Evolutionary conservation across 2,329 filamentous ascomycete species (phyloP).

Genomic region (Albifimbria verrucaria): DNA sequence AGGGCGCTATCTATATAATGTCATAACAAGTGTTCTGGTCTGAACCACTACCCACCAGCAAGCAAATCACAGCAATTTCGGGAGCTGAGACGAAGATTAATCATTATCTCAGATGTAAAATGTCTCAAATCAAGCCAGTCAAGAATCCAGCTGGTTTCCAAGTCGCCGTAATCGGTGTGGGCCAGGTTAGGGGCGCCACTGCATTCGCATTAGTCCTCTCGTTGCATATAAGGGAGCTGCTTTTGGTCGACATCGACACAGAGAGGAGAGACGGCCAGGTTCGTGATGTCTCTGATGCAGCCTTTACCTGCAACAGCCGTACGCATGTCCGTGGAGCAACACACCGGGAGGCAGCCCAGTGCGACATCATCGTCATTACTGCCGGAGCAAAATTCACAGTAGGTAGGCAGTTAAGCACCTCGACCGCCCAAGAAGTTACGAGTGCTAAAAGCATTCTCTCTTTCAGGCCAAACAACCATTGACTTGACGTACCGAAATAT

Average conservation of each 20-base stretch:
- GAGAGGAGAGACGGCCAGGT: constrained; percentile 45
- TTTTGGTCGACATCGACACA: constrained; percentile 50
- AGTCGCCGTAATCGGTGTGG: constrained; percentile 50
- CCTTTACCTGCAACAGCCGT: constrained; percentile 38
- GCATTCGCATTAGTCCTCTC: constrained; percentile 49
- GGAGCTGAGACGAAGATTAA: no score
- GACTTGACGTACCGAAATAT: constrained; percentile 37
- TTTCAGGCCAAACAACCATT: constrained; percentile 14
- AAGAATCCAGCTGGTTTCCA: no score
- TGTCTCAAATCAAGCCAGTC: no score
- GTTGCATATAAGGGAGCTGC: constrained; percentile 46
- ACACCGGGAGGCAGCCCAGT: constrained; percentile 46
- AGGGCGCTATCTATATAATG: no score
- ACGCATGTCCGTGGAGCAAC: constrained; percentile 41
- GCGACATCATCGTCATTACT: constrained; percentile 52
- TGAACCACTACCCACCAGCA: no score
- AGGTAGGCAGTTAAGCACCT: constrained; percentile 21
- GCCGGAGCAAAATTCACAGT: constrained; percentile 46
- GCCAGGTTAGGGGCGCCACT: constrained; percentile 47
- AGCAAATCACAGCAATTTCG: no score
- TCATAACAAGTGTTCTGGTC: no score
- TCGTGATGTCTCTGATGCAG: constrained; percentile 48
- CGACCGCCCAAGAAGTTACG: neutral
- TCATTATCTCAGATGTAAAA: no score
- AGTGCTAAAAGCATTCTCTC: neutral